A percentile compares a stretch with the other conserved stretches of the same genome.
These are phyloP conservation scores for Aspergillus sp. DNA, from an alignment of 2,329 filamentous ascomycete species.

Conservation along the genomic window DNA sequence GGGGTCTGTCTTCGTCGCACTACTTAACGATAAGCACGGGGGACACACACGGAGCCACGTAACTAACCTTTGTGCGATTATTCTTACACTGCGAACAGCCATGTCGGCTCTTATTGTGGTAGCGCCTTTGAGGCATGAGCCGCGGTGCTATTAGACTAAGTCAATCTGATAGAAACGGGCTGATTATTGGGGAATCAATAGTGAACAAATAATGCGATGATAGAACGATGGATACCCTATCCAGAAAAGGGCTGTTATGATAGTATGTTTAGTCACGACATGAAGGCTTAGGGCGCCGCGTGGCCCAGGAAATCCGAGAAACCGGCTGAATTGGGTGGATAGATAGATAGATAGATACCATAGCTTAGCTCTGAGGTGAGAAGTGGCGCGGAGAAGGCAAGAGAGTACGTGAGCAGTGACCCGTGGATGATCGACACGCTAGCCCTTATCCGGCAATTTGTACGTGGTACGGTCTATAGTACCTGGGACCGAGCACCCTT, in stretches of 20 bases:
- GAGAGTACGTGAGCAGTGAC: too few species aligned
- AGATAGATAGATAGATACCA: neutral
- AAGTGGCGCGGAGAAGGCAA: neutral
- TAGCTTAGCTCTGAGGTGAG: neutral
- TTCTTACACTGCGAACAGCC: neutral
- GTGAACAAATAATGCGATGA: neutral
- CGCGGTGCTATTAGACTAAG: neutral
- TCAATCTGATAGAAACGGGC: neutral
- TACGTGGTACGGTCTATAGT: neutral
- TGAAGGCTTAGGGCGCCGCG: neutral
- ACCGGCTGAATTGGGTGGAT: neutral
- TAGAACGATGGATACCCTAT: neutral
- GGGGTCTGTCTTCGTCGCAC: neutral
- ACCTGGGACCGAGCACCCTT: neutral
- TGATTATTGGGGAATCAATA: neutral
- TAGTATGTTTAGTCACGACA: neutral
- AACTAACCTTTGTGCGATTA: conserved; percentile 2
- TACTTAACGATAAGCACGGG: neutral
- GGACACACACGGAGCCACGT: neutral
- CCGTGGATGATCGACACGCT: neutral
- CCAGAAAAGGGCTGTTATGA: neutral
- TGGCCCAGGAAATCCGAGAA: neutral
- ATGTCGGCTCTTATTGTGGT: conserved; percentile 4
- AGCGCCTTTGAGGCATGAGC: neutral
- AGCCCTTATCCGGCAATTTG: neutral